Evolutionary conservation across 352 stramenopile species (phyloP).

Genomic region (Aphanomyces stellatus): DNA sequence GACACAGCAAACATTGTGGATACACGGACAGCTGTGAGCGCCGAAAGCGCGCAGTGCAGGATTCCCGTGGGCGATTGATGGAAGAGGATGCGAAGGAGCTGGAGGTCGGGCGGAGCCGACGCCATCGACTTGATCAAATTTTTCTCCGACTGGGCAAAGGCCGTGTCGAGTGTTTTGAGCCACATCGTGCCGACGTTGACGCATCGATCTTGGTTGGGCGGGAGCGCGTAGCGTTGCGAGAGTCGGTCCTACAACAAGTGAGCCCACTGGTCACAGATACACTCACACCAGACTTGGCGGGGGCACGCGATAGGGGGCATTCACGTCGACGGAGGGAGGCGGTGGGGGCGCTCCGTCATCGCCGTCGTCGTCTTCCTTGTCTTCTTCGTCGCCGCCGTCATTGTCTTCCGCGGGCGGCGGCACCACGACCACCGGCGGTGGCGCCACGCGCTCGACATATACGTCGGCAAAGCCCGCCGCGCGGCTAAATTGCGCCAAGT

Average conservation of each 20-base stretch:
- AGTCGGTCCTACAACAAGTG: background rate
- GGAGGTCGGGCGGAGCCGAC: background rate
- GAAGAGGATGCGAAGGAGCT: background rate
- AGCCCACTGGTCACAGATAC: too few relatives aligned
- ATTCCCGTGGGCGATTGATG: conserved; percentile 6
- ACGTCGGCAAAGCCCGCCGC: background rate
- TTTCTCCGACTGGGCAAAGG: background rate
- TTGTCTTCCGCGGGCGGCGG: background rate
- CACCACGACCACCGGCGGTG: background rate
- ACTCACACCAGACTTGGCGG: background rate
- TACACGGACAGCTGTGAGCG: background rate
- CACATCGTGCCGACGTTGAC: background rate
- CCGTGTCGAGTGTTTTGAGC: background rate
- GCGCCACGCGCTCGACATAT: background rate
- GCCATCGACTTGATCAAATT: background rate
- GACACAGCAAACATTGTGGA: background rate
- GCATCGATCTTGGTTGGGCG: background rate
- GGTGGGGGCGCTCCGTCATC: background rate
- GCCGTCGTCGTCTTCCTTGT: background rate
- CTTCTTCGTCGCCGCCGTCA: background rate
- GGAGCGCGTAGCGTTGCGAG: background rate
- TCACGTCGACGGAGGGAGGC: background rate
- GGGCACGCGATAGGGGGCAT: background rate
- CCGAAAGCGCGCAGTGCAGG: background rate
- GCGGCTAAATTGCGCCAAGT: background rate